phyloP scores from a whole-genome alignment of 1,284 basidiomycete genomes.

The Ustilago tritici region DNA sequence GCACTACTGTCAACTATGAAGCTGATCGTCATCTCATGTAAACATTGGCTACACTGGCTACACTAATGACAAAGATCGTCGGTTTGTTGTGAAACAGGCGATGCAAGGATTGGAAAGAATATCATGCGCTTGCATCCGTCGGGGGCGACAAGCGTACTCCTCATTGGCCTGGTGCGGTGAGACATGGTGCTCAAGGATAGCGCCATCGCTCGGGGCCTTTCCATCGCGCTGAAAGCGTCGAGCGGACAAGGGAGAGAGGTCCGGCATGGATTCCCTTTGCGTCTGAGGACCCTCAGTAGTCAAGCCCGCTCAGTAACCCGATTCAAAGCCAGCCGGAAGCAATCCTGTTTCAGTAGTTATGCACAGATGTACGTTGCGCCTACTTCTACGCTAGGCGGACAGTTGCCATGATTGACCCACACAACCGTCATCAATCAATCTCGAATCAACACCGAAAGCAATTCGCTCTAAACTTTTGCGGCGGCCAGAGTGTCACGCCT shows the following conservation, averaged over 20 bases:
- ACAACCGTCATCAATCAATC: background rate
- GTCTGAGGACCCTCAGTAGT: background rate
- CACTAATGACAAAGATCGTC: no score
- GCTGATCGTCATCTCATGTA: no score
- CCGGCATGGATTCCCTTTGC: background rate
- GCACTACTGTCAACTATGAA: background rate
- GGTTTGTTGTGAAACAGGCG: background rate
- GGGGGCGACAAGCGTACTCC: background rate
- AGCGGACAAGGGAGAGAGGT: background rate
- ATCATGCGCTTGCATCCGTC: background rate
- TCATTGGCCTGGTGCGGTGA: background rate
- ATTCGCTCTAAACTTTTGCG: background rate
- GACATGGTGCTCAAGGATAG: background rate
- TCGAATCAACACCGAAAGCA: background rate
- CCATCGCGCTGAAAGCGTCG: background rate
- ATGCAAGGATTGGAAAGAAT: background rate
- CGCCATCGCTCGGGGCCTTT: constrained; percentile 6
- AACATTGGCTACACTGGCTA: no score
- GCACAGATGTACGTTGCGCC: background rate
- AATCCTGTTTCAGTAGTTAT: background rate
- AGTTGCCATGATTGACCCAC: background rate
- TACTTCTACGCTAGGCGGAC: background rate
- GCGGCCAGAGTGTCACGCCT: no score
- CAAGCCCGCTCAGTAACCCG: background rate
- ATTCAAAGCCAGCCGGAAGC: background rate